phyloP scores from a whole-genome alignment of 371 early-diverging fungal species.

The Parasitella parasitica region DNA sequence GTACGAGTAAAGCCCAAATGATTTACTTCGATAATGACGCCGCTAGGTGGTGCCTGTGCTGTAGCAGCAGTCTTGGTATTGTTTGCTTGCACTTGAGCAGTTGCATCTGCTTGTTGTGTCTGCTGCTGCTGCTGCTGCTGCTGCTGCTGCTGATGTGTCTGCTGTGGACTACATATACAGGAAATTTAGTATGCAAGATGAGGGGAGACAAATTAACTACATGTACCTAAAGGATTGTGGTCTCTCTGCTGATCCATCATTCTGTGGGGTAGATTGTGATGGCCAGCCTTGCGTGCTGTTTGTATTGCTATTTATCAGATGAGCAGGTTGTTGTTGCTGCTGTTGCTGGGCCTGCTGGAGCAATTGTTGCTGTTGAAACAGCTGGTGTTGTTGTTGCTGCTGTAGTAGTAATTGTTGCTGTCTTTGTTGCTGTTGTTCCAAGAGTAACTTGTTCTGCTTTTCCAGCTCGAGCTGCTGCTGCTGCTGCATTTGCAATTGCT shows the following conservation, averaged over 20 bases:
- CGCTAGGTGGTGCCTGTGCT: conserved; percentile 20
- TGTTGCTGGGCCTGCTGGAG: conserved; percentile 18
- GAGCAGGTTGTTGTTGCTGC: neutral
- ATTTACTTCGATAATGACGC: conserved; percentile 48
- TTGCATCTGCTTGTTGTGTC: neutral
- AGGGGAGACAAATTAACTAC: neutral
- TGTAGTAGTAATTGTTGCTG: conserved; percentile 4
- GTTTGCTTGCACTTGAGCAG: neutral
- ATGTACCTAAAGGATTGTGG: neutral
- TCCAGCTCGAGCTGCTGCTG: conserved; percentile 1
- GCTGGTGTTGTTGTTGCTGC: conserved; percentile 6
- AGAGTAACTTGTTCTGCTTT: neutral
- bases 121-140: neutral
- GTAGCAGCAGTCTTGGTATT: neutral
- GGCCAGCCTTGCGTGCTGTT: neutral
- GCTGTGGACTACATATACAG: neutral
- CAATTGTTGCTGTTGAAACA: conserved; percentile 5
- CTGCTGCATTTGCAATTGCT: conserved; percentile 3
- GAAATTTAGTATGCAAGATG: no score
- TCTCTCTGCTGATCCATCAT: neutral
- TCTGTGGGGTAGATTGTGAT: neutral
- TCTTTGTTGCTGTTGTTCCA: neutral
- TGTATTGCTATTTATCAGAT: neutral
- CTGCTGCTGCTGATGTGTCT: neutral
- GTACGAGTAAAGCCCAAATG: conserved; percentile 44